These are phyloP conservation scores for Petasospora fabianii DNA, from an alignment of 1,139 yeast genomes.

Conservation along the genomic window DNA sequence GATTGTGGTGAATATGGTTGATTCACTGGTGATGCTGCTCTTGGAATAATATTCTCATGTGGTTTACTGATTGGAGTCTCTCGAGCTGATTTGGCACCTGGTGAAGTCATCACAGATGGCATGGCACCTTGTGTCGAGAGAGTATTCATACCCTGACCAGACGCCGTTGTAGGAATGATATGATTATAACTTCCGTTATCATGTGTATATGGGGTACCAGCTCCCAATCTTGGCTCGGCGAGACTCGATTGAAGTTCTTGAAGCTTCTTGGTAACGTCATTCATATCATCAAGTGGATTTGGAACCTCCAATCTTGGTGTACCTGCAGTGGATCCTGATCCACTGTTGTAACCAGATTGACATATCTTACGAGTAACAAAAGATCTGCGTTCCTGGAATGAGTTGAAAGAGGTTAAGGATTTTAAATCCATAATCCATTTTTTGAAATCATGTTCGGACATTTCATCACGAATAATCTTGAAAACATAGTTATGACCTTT, in stretches of 20 bases:
- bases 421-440: constrained; percentile 45
- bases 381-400: constrained; percentile 32
- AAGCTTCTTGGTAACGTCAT: constrained; percentile 38
- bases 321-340: constrained; percentile 12
- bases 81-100: constrained; percentile 1
- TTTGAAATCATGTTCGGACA: constrained; percentile 33
- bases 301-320: constrained; percentile 23
- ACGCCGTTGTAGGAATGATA: constrained; percentile 1
- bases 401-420: constrained; percentile 35
- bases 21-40: constrained; percentile 6
- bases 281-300: constrained; percentile 20
- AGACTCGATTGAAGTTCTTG: constrained; percentile 33
- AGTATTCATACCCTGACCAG: no score
- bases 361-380: constrained; percentile 8
- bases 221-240: background rate
- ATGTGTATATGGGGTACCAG: constrained; percentile 9
- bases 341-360: constrained; percentile 1
- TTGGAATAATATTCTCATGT: constrained; percentile 8
- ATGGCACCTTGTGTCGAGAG: background rate
- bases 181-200: constrained; percentile 11
- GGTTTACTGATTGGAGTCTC: constrained; percentile 9
- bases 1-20: background rate
- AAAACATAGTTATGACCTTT: constrained; percentile 22
- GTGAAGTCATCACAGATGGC: background rate
- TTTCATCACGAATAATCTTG: constrained; percentile 29